phyloP scores from a whole-genome alignment of 2,329 filamentous ascomycete genomes.

The Colletotrichum tamarilloi region DNA sequence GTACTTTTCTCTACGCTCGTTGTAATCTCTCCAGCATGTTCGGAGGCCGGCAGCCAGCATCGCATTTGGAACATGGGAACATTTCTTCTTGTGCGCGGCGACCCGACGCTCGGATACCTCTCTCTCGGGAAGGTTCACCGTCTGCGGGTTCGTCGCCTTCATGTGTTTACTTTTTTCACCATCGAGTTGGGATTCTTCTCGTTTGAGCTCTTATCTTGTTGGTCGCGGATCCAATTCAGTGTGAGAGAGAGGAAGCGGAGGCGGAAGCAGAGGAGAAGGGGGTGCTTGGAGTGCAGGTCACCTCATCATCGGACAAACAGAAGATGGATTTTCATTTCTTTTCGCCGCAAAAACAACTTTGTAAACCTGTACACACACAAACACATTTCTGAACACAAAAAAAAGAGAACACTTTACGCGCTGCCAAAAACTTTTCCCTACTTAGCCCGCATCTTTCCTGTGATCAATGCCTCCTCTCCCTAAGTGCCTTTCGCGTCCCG shows the following conservation, averaged over 20 bases:
- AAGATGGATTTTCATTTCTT: conserved; percentile 26
- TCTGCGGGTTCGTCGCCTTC: conserved; percentile 42
- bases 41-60: conserved; percentile 50
- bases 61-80: conserved; percentile 37
- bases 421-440: conserved; percentile 11
- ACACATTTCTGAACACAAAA: conserved; percentile 13
- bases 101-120: conserved; percentile 15
- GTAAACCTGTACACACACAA: conserved; percentile 16
- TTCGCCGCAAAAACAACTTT: conserved; percentile 9
- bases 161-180: conserved; percentile 50
- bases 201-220: conserved; percentile 35
- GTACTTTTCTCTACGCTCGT: conserved; percentile 63
- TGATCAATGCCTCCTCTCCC: too few relatives aligned
- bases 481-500: too few relatives aligned
- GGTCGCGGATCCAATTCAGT: conserved; percentile 2
- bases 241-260: background rate
- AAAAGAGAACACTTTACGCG: conserved; percentile 7
- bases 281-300: conserved; percentile 33
- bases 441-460: too few relatives aligned
- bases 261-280: background rate
- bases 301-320: conserved; percentile 25
- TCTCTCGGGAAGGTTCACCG: conserved; percentile 38
- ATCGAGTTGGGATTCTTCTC: conserved; percentile 36
- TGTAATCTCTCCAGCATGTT: conserved; percentile 57
- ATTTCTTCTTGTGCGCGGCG: conserved; percentile 24